A percentile compares a stretch with the other conserved stretches of the same genome.
phyloP scores from a whole-genome alignment of 345 rosid species.

The Brassica incana region DNA sequence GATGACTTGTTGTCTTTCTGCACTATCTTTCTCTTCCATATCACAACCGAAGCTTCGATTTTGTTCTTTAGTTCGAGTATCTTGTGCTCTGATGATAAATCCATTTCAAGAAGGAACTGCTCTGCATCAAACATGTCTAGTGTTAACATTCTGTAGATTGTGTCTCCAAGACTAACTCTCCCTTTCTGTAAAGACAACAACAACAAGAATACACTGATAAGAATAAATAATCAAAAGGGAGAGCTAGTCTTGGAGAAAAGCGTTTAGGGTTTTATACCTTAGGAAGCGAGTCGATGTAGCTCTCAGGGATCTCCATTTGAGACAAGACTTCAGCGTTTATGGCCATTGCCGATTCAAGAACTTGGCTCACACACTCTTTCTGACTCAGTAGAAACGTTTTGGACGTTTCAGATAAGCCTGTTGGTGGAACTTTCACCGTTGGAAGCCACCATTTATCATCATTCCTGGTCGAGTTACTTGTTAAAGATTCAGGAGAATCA shows the following conservation, averaged over 20 bases:
- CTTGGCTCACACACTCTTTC: constrained; percentile 75
- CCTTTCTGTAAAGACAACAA: not conserved
- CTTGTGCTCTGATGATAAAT: not conserved
- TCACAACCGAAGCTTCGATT: not conserved
- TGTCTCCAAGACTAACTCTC: constrained; percentile 2
- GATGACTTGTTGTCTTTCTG: not conserved
- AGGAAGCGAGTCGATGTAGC: constrained; percentile 81
- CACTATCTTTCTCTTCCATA: not conserved
- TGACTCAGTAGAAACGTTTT: constrained; percentile 70
- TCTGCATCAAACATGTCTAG: not conserved
- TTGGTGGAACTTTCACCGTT: constrained; percentile 56
- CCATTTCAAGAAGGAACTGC: not conserved
- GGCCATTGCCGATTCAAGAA: constrained; percentile 85
- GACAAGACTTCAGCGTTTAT: constrained; percentile 75
- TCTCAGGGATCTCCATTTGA: constrained; percentile 85
- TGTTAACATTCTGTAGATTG: not conserved
- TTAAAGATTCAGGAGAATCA: constrained; percentile 61
- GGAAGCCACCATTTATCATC: constrained; percentile 95
- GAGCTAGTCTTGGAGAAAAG: not conserved
- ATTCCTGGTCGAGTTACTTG: constrained; percentile 48
- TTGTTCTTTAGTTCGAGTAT: not conserved
- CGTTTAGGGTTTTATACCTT: constrained; percentile 49
- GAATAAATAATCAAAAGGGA: not conserved
- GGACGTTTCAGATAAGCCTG: constrained; percentile 64
- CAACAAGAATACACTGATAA: not conserved